These are phyloP conservation scores for Leccinum aurantiacum DNA, from an alignment of 768 basidiomycete species.

Conservation along the genomic window DNA sequence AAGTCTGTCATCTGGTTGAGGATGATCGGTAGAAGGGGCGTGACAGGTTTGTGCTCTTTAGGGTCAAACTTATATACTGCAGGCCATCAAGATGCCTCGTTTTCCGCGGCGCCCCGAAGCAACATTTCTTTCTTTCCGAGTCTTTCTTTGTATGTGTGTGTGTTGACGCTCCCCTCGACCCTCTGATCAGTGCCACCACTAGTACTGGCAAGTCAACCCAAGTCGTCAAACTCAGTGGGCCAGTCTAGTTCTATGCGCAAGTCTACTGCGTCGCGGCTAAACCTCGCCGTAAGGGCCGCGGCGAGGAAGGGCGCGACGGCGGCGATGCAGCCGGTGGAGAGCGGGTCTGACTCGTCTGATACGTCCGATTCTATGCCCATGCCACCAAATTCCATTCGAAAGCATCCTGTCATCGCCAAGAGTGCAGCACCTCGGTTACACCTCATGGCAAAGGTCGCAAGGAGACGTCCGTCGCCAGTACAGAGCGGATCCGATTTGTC, in stretches of 20 bases:
- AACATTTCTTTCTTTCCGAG: background rate
- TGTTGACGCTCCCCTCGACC: background rate
- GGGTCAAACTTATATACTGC: too few relatives aligned
- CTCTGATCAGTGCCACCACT: constrained; percentile 13
- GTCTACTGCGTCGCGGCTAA: background rate
- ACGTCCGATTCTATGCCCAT: background rate
- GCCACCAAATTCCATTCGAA: background rate
- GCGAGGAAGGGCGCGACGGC: constrained; percentile 13
- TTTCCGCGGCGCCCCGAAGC: background rate
- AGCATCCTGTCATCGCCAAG: background rate
- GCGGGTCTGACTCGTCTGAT: constrained; percentile 12
- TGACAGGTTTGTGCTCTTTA: background rate
- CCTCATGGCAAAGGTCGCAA: constrained; percentile 16
- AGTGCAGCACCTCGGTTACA: background rate
- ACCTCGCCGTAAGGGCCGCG: constrained; percentile 10
- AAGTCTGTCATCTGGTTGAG: constrained; percentile 24
- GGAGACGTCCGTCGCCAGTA: constrained; percentile 5
- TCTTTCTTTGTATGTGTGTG: background rate
- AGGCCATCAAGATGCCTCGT: background rate
- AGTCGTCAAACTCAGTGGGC: background rate
- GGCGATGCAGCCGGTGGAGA: background rate
- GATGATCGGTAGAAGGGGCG: background rate
- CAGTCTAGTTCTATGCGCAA: background rate
- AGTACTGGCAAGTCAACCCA: constrained; percentile 2
- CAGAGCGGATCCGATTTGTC: constrained; percentile 10